A percentile compares a stretch with the other conserved stretches of the same genome.
Evolutionary conservation across 257 asterid species (phyloP).

Genomic region (Penstemon davidsonii): DNA sequence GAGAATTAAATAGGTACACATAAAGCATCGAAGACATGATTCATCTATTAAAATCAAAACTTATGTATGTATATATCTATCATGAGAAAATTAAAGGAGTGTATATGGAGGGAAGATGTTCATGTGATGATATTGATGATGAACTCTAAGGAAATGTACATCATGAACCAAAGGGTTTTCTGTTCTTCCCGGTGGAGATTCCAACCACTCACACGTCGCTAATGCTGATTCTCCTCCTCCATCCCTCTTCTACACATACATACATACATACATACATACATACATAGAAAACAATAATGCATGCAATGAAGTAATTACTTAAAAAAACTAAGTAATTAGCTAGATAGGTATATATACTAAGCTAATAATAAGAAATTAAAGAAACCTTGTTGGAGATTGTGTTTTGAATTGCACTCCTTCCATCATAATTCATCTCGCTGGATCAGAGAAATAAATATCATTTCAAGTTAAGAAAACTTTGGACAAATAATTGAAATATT

Average conservation of each 20-base stretch:
- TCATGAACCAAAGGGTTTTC: constrained; percentile 65
- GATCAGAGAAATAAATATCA: neutral
- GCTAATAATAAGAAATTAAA: neutral
- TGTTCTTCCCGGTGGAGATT: constrained; percentile 58
- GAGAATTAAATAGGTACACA: no score
- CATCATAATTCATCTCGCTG: constrained; percentile 44
- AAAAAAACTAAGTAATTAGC: no score
- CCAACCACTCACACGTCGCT: constrained; percentile 33
- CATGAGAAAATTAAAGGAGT: neutral
- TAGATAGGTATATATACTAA: neutral
- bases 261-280: neutral
- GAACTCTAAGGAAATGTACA: constrained; percentile 41
- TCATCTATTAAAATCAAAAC: no score
- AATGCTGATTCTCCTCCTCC: constrained; percentile 25
- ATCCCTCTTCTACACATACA: constrained; percentile 35
- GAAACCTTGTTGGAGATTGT: constrained; percentile 49
- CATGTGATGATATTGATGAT: constrained; percentile 29
- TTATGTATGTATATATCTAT: no score
- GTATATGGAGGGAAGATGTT: constrained; percentile 38
- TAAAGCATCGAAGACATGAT: no score
- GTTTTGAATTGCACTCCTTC: constrained; percentile 48
- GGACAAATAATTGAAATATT: neutral
- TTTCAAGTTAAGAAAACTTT: neutral
- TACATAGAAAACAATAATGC: neutral
- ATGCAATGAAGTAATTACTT: no score